A percentile compares a stretch with the other conserved stretches of the same genome.
Conservation (phyloP, 1,284 basidiomycete species). For the Fistulina hepatica region DNA sequence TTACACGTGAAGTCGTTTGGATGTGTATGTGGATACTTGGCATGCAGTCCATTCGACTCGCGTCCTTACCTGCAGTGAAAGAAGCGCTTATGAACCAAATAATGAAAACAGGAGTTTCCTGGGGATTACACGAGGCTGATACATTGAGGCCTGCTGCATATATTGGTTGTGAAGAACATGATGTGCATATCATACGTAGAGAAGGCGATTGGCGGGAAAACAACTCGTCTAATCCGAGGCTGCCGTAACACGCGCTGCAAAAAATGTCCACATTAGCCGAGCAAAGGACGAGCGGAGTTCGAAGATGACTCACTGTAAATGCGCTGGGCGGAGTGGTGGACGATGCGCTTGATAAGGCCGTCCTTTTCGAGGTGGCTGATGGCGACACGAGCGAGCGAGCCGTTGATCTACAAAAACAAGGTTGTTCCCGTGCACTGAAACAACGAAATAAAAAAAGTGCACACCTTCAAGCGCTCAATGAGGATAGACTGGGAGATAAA, state of each 20-base stretch:
- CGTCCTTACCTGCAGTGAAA: no score
- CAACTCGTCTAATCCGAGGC: conserved; percentile 42
- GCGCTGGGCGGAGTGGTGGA: conserved; percentile 91
- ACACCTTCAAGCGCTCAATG: conserved; percentile 95
- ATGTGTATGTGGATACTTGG: no score
- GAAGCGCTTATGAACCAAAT: no score
- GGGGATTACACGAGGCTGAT: background rate
- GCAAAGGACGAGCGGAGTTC: conserved; percentile 1
- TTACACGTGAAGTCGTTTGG: no score
- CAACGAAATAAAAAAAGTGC: no score
- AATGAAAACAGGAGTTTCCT: no score
- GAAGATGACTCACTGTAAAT: conserved; percentile 73
- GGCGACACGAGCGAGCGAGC: conserved; percentile 86
- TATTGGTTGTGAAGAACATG: conserved; percentile 23
- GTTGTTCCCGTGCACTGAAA: no score
- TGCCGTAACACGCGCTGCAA: conserved; percentile 51
- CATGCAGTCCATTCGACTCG: no score
- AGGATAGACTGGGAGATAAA: conserved; percentile 97
- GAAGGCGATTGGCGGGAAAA: conserved; percentile 27
- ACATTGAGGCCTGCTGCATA: conserved; percentile 7
- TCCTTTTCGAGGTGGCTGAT: conserved; percentile 94
- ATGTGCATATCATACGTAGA: conserved; percentile 38
- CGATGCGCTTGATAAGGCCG: conserved; percentile 91
- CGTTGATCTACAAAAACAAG: no score
- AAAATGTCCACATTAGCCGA: conserved; percentile 8